These are phyloP conservation scores for Mycena kentingensis DNA, from an alignment of 768 basidiomycete genomes.

Conservation along the genomic window DNA sequence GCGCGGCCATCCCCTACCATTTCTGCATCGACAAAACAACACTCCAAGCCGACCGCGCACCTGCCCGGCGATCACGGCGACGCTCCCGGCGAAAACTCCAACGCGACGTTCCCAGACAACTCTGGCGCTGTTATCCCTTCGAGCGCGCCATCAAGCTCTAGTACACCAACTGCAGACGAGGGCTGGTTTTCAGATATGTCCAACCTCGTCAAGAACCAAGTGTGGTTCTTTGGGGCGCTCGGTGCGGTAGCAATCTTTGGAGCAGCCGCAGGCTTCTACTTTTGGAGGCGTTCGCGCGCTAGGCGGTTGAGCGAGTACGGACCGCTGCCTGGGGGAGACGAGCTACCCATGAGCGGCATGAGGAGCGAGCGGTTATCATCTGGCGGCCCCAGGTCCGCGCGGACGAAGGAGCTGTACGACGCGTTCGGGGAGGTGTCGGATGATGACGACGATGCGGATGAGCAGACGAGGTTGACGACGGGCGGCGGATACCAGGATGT, in stretches of 20 bases:
- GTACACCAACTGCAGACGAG: slow-evolving; percentile 67
- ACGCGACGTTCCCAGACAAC: slow-evolving; percentile 63
- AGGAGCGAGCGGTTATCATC: slow-evolving; percentile 37
- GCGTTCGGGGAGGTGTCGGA: slow-evolving; percentile 92
- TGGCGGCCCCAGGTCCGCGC: slow-evolving; percentile 38
- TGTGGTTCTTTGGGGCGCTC: slow-evolving; percentile 90
- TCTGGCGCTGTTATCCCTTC: slow-evolving; percentile 27
- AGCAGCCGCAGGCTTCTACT: slow-evolving; percentile 68
- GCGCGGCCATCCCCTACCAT: slow-evolving; percentile 37
- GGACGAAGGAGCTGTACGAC: slow-evolving; percentile 92
- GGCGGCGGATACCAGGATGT: slow-evolving; percentile 2
- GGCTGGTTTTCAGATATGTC: slow-evolving; percentile 85
- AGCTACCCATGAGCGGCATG: slow-evolving; percentile 77
- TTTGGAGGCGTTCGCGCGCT: slow-evolving; percentile 66
- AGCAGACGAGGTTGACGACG: slow-evolving; percentile 33
- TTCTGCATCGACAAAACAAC: slow-evolving; percentile 55
- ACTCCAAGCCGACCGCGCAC: slow-evolving; percentile 82
- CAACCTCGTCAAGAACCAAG: slow-evolving; percentile 70
- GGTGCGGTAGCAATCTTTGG: slow-evolving; percentile 78
- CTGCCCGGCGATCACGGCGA: slow-evolving; percentile 86
- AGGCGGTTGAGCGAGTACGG: slow-evolving; percentile 53
- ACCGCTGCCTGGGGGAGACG: slow-evolving; percentile 62
- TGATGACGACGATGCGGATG: slow-evolving; percentile 76
- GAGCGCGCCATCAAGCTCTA: slow-evolving; percentile 35
- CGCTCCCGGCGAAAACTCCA: slow-evolving; percentile 77